These are phyloP conservation scores for Vitis hybrid DNA, from an alignment of 177 flowering plant species.

Conservation along the genomic window DNA sequence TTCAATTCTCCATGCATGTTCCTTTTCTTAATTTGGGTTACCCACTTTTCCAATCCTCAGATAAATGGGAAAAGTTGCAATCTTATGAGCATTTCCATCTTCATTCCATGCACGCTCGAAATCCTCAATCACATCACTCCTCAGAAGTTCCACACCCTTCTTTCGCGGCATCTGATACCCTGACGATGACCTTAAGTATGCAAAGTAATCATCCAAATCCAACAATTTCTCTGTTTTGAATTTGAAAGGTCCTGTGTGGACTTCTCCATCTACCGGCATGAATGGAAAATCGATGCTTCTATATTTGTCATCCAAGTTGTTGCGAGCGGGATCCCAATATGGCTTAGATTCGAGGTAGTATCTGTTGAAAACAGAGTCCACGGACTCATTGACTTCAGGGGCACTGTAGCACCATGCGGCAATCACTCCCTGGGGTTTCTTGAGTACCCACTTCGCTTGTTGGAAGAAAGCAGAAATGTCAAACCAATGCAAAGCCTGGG, in stretches of 20 bases:
- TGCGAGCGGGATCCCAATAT: neutral
- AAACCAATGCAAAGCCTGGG: too few relatives aligned
- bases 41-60: slow-evolving; percentile 63
- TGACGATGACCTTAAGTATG: slow-evolving; percentile 68
- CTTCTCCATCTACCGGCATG: slow-evolving; percentile 58
- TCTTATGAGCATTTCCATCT: slow-evolving; percentile 29
- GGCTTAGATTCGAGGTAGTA: too few relatives aligned
- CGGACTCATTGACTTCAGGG: too few relatives aligned
- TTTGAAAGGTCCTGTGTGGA: slow-evolving; percentile 54
- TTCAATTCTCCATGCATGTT: too few relatives aligned
- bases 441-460: too few relatives aligned
- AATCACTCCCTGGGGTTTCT: too few relatives aligned
- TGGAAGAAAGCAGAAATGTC: too few relatives aligned
- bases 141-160: slow-evolving; percentile 62
- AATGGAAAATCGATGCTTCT: slow-evolving; percentile 60
- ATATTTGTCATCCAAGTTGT: slow-evolving; percentile 49
- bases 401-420: too few relatives aligned
- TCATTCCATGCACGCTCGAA: slow-evolving; percentile 57
- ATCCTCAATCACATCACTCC: slow-evolving; percentile 35
- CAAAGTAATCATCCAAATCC: slow-evolving; percentile 49
- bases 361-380: too few relatives aligned
- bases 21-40: neutral
- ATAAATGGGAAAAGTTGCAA: slow-evolving; percentile 46
- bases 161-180: slow-evolving; percentile 67
- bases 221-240: slow-evolving; percentile 42